Conservation (phyloP, 768 basidiomycete genomes). For the Ramaria sp. region DNA sequence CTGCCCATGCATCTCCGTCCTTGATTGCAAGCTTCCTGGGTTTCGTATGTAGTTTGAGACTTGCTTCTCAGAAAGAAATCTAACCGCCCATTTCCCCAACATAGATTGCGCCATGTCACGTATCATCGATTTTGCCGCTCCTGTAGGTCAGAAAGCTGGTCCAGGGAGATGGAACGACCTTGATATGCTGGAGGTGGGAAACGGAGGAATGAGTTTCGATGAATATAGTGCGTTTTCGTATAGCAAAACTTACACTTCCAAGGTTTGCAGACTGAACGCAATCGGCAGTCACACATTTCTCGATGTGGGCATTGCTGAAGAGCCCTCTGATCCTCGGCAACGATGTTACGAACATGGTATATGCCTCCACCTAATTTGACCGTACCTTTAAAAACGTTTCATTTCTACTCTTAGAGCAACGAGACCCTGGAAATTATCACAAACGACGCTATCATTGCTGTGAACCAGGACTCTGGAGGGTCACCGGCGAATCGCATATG, state of each 20-base stretch:
- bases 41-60: conserved; percentile 21
- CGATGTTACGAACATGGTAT: conserved; percentile 28
- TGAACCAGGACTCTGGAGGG: conserved; percentile 24
- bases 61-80: neutral
- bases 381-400: neutral
- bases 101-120: conserved; percentile 15
- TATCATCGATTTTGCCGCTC: conserved; percentile 28
- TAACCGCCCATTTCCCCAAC: neutral
- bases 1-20: conserved; percentile 25
- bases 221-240: conserved; percentile 23
- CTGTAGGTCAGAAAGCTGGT: conserved; percentile 25
- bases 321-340: conserved; percentile 32
- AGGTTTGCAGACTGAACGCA: no score
- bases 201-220: conserved; percentile 29
- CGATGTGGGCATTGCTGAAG: conserved; percentile 33
- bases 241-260: neutral
- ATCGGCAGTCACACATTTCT: conserved; percentile 26
- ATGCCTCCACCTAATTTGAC: neutral
- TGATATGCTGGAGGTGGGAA: conserved; percentile 26
- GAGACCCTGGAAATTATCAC: conserved; percentile 28
- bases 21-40: conserved; percentile 29
- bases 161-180: conserved; percentile 27
- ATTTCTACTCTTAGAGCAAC: conserved; percentile 15
- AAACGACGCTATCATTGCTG: conserved; percentile 26
- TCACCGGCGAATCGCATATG: conserved; percentile 24